Base-by-base conservation (phyloP, 495 filamentous ascomycete species). In the Hyaloscypha finlandica region DNA sequence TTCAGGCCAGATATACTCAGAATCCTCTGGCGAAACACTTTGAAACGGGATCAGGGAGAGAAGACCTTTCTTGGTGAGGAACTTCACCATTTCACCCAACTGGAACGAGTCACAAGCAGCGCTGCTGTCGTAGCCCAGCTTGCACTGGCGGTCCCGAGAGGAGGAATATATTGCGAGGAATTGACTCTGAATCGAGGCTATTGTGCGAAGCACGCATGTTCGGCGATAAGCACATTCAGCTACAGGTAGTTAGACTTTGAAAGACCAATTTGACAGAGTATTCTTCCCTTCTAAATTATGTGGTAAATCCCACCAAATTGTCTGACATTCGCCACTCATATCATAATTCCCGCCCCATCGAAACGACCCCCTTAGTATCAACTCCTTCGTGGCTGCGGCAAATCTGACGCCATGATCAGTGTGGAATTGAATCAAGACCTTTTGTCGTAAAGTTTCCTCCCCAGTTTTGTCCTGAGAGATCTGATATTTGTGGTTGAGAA, bases 41-140 rank as follows among this genome's bases (percentile, higher is more conserved):
- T 70, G 84, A 22, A 77, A 76, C 4, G 73, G 68, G 66, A 78
- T 81, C 63, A 80, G 82, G 70, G 68, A 84, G 25, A 77, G 74
- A 70, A 80, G 83, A 75, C 69, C 80, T 75, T 74, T 87, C 59
- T 83, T 80, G 5, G 82, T 73, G 31, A 97, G 88, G 75, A 96
- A 97, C 48, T 90, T 89, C 67, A 91, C 77, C 82, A 93, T 92
- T 77, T 96, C 91, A 19, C 93, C 93, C 0, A 96, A 82, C 71
- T 96, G 92, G 75, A 92, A 97, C 6, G 89, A 86, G 76, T 97
- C 93, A 75, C 93, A 97, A 67, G 89, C 85, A 19, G 83, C 78
- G 48, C 86, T 90, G 42, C 88, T 88, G 65, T 89, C 90, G 73
- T 94, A 92, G 48, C 90, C 91, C 0, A 90, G 84, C 63, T 87